These are phyloP conservation scores for Cladophialophora carrionii DNA, from an alignment of 2,329 filamentous ascomycete species.

Conservation along the genomic window DNA sequence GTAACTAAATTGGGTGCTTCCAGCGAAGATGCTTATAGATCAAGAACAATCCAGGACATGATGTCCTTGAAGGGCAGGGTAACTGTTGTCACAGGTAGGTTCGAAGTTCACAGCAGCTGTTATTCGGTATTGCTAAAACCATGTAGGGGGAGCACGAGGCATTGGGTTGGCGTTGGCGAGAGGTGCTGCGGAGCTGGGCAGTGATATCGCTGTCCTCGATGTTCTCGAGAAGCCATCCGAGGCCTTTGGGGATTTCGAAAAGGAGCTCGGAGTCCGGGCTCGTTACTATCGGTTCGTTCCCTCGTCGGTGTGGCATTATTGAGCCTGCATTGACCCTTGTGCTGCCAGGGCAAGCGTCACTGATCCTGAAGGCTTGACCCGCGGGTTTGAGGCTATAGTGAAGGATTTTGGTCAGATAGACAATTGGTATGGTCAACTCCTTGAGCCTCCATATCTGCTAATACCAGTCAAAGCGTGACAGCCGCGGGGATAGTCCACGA, in stretches of 20 bases:
- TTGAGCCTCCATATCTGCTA: not conserved
- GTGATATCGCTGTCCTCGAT: conserved; percentile 33
- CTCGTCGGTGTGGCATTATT: not conserved
- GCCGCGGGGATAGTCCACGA: conserved; percentile 48
- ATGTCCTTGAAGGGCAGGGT: conserved; percentile 54
- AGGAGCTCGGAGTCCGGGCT: conserved; percentile 18
- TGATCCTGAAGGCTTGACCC: conserved; percentile 14
- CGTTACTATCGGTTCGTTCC: conserved; percentile 25
- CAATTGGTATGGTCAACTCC: conserved; percentile 21
- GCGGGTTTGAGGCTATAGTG: conserved; percentile 19
- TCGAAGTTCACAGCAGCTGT: not conserved
- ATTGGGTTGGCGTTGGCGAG: conserved; percentile 32
- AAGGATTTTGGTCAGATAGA: conserved; percentile 33
- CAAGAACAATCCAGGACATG: conserved; percentile 40
- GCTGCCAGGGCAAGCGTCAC: conserved; percentile 43
- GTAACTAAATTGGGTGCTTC: conserved; percentile 5
- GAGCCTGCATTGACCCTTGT: conserved; percentile 1
- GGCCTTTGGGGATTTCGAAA: conserved; percentile 18
- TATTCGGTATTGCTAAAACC: not conserved
- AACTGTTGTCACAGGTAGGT: conserved; percentile 51
- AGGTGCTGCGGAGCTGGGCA: conserved; percentile 32
- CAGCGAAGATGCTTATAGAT: conserved; percentile 18
- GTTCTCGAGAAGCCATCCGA: conserved; percentile 29
- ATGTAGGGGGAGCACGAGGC: conserved; percentile 32
- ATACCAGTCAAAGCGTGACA: conserved; percentile 18